Percentiles rank a stretch among this genome's conserved stretches.
Conservation (phyloP, 2,329 filamentous ascomycete species). For the Neonectria hederae region DNA sequence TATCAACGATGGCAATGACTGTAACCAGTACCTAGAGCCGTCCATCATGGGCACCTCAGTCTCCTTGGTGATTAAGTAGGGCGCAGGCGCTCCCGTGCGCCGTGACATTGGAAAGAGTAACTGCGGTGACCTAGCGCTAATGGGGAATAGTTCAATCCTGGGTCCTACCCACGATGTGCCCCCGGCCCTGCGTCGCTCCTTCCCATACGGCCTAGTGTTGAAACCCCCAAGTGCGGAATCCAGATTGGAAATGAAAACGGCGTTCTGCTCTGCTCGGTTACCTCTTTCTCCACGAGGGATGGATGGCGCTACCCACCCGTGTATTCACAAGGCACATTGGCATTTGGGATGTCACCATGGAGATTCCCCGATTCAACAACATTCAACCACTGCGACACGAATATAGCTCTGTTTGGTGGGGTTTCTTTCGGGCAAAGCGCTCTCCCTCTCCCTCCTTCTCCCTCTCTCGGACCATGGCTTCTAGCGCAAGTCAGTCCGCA, state of each 20-base stretch:
- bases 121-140: constrained; percentile 14
- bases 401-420: constrained; percentile 14
- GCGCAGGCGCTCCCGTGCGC: constrained; percentile 21
- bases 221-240: constrained; percentile 10
- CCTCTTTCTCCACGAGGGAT: constrained; percentile 16
- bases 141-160: constrained; percentile 19
- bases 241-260: constrained; percentile 31
- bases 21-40: constrained; percentile 5
- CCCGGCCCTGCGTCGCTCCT: constrained; percentile 13
- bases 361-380: constrained; percentile 3
- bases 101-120: constrained; percentile 25
- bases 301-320: constrained; percentile 1
- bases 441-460: background rate
- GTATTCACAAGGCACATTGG: no score
- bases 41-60: background rate
- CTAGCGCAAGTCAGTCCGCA: background rate
- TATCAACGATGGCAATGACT: background rate
- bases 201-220: constrained; percentile 20
- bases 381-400: background rate
- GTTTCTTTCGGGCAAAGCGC: background rate
- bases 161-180: constrained; percentile 6
- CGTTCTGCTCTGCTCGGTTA: constrained; percentile 12
- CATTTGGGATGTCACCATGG: background rate
- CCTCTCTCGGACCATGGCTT: background rate
- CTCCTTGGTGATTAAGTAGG: constrained; percentile 11